A percentile compares a stretch with the other conserved stretches of the same genome.
Conservation (phyloP, 2,329 filamentous ascomycete genomes). For the Botryotinia convoluta region DNA sequence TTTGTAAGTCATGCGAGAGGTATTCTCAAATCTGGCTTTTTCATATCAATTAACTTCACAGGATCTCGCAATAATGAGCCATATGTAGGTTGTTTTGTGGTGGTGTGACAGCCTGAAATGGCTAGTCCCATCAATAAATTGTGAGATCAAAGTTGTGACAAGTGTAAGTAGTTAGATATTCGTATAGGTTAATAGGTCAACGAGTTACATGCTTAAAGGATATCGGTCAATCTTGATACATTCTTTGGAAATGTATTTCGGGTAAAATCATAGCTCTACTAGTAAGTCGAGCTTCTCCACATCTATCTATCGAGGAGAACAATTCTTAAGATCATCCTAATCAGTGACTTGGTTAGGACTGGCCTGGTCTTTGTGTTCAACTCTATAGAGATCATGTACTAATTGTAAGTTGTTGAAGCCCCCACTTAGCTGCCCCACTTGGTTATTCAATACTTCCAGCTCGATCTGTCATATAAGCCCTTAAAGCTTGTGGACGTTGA, state of each 20-base stretch:
- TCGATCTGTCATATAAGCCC: neutral
- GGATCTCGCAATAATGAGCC: neutral
- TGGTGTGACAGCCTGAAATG: neutral
- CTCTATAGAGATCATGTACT: neutral
- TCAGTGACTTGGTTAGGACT: neutral
- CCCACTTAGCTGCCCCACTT: neutral
- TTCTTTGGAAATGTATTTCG: no score
- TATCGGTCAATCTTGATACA: no score
- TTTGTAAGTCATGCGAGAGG: neutral
- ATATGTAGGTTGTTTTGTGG: fast-evolving
- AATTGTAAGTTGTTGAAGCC: neutral
- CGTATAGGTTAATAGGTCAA: neutral
- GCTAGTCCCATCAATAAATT: neutral
- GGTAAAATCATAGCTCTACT: neutral
- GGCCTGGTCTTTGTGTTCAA: neutral
- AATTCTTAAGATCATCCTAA: neutral
- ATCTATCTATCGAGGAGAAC: neutral
- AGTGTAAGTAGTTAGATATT: neutral
- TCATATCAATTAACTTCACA: neutral
- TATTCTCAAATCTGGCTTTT: no score
- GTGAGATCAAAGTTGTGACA: neutral
- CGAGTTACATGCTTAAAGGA: no score
- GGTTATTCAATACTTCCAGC: neutral
- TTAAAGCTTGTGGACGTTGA: neutral
- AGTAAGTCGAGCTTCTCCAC: neutral